Evolutionary conservation across 1,284 basidiomycete species (phyloP).

Genomic region (Mycosarcoma mackinlayi): DNA sequence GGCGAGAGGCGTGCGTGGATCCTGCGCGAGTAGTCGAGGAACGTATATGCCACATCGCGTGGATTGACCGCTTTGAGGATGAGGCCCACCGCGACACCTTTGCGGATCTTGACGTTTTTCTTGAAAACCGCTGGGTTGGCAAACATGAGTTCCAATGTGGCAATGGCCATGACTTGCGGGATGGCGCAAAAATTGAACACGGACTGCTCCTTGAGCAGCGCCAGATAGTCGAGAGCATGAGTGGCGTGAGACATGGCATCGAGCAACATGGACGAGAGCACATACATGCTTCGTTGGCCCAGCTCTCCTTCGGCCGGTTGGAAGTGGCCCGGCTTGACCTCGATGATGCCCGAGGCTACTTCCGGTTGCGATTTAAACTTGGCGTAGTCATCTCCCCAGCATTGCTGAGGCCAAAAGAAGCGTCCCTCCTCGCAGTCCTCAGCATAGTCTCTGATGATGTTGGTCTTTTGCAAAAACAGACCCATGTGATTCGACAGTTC

Average conservation of each 20-base stretch:
- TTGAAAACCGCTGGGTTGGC: slow-evolving; percentile 92
- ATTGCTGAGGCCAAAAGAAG: slow-evolving; percentile 94
- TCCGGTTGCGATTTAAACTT: slow-evolving; percentile 56
- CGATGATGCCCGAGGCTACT: slow-evolving; percentile 61
- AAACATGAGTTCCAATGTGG: slow-evolving; percentile 89
- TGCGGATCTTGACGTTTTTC: slow-evolving; percentile 93
- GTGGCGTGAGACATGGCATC: slow-evolving; percentile 87
- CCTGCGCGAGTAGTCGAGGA: slow-evolving; percentile 81
- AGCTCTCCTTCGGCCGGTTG: slow-evolving; percentile 41
- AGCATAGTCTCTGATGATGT: slow-evolving; percentile 94
- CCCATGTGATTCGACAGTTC: slow-evolving; percentile 95
- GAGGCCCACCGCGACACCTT: slow-evolving; percentile 86
- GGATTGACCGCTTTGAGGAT: slow-evolving; percentile 92
- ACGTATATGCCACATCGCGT: slow-evolving; percentile 88
- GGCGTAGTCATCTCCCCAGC: slow-evolving; percentile 75
- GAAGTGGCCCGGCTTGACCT: slow-evolving; percentile 51
- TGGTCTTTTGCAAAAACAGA: slow-evolving; percentile 96
- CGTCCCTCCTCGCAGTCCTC: slow-evolving; percentile 89
- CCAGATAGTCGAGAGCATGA: slow-evolving; percentile 89
- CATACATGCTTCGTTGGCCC: slow-evolving; percentile 58
- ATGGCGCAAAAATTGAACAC: slow-evolving; percentile 98
- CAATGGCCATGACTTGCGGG: slow-evolving; percentile 95
- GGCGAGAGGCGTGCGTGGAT: slow-evolving; percentile 85
- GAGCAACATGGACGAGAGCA: slow-evolving; percentile 82
- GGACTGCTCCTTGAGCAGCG: slow-evolving; percentile 86